Base-by-base conservation (phyloP, 2,329 filamentous ascomycete genomes). In the Dactylellina drechsleri region DNA sequence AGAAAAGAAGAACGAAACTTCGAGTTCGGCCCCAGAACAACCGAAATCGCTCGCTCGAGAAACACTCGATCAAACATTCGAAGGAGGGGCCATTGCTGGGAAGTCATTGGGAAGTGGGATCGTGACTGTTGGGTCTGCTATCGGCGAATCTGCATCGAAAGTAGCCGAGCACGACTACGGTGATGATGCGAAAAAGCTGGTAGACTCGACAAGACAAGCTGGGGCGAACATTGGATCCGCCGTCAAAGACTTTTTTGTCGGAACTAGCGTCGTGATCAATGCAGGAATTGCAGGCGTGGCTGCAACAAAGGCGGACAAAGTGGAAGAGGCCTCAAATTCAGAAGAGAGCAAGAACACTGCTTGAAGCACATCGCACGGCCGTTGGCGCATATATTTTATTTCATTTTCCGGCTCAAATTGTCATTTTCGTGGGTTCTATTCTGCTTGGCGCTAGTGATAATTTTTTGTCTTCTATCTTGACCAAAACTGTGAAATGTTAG, bases 201-300 rank as follows among this genome's bases (percentile, higher is more conserved):
- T 72, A 5, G 78, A 78, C 56, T 50, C 60, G 15, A 47, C 73
- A 3, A 58, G 72, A 15, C 20, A 76, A 15, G 45, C 64, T 2
- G 60, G 66, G 1, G 76, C 62, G 12, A 77, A 79, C 64, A 50
- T 76, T 5, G 76, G 68, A 13, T 23, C 53, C 26, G 64, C 65
- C 1, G 71, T 57, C 16, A 54, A 57, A 12, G 75, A 77, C 45
- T 50, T 70, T 1, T 50, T 70, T 8, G 43, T 68, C 1, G 77
- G 76, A 20, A 78, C 78, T 7, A 78, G 77, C 53, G 62, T 77
- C 5, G 47, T 68, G 7, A 62, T 72, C 65, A 76, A 78, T 28
- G 60, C 74, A 40, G 76, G 66, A 2, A 74, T 65, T 26, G 77
- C 77, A 10, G 71, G 74, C 4, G 49, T 74, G 15, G 77, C 67